Conservation (phyloP, 208 protist genomes). For the Leishmania aethiopica region DNA sequence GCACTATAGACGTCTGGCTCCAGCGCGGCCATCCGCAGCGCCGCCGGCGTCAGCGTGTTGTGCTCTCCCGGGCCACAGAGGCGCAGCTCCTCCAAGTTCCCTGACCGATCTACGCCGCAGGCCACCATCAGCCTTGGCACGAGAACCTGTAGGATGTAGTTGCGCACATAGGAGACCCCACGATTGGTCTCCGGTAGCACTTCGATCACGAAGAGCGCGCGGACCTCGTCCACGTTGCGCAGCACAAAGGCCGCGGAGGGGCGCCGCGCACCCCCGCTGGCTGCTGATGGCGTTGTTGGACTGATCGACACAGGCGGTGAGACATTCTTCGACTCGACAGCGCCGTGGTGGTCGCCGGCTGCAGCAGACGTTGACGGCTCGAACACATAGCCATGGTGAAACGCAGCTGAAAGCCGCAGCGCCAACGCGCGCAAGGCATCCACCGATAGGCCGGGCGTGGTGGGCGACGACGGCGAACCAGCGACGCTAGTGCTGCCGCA, state of each 20-base stretch:
- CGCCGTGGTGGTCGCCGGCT: background rate
- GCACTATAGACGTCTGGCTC: conserved; percentile 18
- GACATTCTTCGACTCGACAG: background rate
- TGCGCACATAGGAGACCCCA: conserved; percentile 86
- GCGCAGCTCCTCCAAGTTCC: conserved; percentile 46
- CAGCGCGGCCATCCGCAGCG: conserved; percentile 18
- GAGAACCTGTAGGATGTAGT: conserved; percentile 85
- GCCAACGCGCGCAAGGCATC: conserved; percentile 19
- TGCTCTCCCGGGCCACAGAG: conserved; percentile 24
- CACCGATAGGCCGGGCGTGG: background rate
- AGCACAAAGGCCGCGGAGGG: conserved; percentile 34
- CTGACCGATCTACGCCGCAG: conserved; percentile 40
- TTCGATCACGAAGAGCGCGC: conserved; percentile 60
- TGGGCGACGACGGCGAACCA: background rate
- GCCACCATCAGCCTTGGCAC: conserved; percentile 55
- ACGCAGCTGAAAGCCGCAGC: conserved; percentile 17
- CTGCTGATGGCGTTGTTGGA: background rate
- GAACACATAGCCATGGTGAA: conserved; percentile 50
- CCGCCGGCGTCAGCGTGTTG: conserved; percentile 25
- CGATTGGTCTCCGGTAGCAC: conserved; percentile 61
- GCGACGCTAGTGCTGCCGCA: background rate
- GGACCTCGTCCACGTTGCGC: conserved; percentile 39
- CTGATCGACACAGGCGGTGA: background rate
- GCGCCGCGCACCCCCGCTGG: background rate
- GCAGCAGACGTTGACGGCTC: conserved; percentile 12